Base-by-base conservation (phyloP, 148 eudicot species). In the Rhododendron ovatum region DNA sequence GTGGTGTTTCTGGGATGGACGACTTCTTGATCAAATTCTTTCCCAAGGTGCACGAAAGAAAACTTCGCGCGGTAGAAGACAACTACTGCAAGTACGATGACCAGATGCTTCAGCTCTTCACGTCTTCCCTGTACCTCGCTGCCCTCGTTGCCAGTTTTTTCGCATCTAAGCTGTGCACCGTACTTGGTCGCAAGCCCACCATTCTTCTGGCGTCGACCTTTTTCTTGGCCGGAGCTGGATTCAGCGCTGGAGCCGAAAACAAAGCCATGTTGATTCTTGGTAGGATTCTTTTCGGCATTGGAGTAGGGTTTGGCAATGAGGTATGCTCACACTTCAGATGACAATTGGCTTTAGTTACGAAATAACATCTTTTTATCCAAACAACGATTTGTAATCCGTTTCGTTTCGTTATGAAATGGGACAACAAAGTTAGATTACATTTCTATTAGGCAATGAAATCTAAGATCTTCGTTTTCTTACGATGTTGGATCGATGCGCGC, bases 221-320 rank as follows among this genome's bases (percentile, higher is more conserved):
- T 13, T 91, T 91, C 88, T 24, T 91, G 28, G 86, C 83, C 37
- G 93, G 93, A 9, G 93, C 92, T 7, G 83, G 43, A 30, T 45
- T 95, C 8, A 89, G 94, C 39, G 92, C 89, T 24, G 65, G 50
- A 0, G 92, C 95, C n/a, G 76, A 80, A 4, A 24, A 15, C 18
- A 88, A 88, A 1, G 82, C 89, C 92, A 85, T 92, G 90, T 90
- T 93, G 73, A 95, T 95, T 82, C 18, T 91, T 15, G 98, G 98
- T 0, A 89, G 96, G 82, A 92, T 95, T 77, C 87, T 92, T 3
- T 93, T 93, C 81, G 98, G 98, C 26, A 86, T 93, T 67, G 98
- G 96, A 3, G 96, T 95, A 13, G 98, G 96, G 8, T 95, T 95
- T 78, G 96, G 96, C 86, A 95, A 95, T 65, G 95, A 95, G 93